These are phyloP conservation scores for Erysiphe neolycopersici DNA, from an alignment of 2,329 filamentous ascomycete species.

Conservation along the genomic window DNA sequence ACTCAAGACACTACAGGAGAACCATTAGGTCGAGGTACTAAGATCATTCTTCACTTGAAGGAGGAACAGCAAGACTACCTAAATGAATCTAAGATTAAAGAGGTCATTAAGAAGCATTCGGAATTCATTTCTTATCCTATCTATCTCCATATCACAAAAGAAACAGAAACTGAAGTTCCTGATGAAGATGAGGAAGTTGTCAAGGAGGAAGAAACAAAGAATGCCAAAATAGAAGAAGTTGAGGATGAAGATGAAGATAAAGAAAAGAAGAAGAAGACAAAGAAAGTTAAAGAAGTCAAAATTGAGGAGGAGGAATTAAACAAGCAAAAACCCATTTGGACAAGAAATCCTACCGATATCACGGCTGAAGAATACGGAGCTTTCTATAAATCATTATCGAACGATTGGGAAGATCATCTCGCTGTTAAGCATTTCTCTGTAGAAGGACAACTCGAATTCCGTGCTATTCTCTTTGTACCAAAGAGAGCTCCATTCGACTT, in stretches of 20 bases:
- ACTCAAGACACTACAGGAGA: conserved; percentile 71
- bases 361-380: conserved; percentile 86
- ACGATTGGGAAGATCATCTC: conserved; percentile 99
- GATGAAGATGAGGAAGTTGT: conserved; percentile 61
- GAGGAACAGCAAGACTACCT: conserved; percentile 97
- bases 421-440: conserved; percentile 99
- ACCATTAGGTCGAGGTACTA: conserved; percentile 77
- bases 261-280: conserved; percentile 91
- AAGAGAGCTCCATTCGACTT: conserved; percentile 99
- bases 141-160: conserved; percentile 98
- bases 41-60: conserved; percentile 98
- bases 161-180: conserved; percentile 95
- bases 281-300: conserved; percentile 97
- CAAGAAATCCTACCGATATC: conserved; percentile 90
- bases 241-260: conserved; percentile 45
- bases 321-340: conserved; percentile 99
- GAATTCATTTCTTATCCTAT: conserved; percentile 99
- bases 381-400: conserved; percentile 99
- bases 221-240: conserved; percentile 80
- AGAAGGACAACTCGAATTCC: conserved; percentile 99
- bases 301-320: conserved; percentile 99
- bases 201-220: conserved; percentile 75
- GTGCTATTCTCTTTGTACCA: conserved; percentile 95
- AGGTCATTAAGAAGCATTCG: conserved; percentile 99
- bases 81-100: conserved; percentile 98